Base-by-base conservation (phyloP, 805 yeast species). In the Yamadazyma akitaensis region DNA sequence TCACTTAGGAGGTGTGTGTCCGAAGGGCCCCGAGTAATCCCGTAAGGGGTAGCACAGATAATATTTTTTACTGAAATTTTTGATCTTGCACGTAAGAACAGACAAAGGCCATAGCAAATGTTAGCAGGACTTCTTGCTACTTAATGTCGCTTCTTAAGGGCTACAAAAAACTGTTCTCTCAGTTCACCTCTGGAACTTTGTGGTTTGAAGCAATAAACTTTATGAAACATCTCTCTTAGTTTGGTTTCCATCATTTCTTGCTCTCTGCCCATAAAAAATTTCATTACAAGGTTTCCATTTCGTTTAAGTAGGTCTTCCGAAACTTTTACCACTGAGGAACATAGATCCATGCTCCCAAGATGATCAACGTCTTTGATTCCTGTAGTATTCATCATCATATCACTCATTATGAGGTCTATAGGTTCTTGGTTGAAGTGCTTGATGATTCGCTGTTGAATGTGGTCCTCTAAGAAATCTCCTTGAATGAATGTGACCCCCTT, bases 341-440 rank as follows among this genome's bases (percentile, higher is more conserved):
- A 92, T 25, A 92, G 69, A 59, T 91, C 91, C 88, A 94, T 85
- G 50, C 96, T 89, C 54, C 80, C 81, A 12, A 77, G 68, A 65
- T 92, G 98, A 63, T 92, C 99, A 52, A 80, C 79, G 35, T 85
- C 81, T 9, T 83, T 79, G 35, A 88, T 67, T 3, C 99, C 98
- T 12, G 90, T 74, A 3, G 97, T 88, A 60, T 92, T 92, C 40
- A 89, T 87, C 87, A 92, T 85, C 98, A 97, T 92, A 68, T 73
- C 72, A 62, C 82, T 85, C 40, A 96, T 81, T 46, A 77, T 78
- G 36, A 71, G 54, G 48, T 74, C 73, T 8, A 65, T 56, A 0
- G 59, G 60, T 8, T 17, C 30, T 28, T 57, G 62, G 3, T 56
- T 51, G 53, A 85, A 85, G 56, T 75, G 78, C 1, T 72, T 67